Base-by-base conservation (phyloP, 768 basidiomycete species). In the Pisolithus tinctorius region DNA sequence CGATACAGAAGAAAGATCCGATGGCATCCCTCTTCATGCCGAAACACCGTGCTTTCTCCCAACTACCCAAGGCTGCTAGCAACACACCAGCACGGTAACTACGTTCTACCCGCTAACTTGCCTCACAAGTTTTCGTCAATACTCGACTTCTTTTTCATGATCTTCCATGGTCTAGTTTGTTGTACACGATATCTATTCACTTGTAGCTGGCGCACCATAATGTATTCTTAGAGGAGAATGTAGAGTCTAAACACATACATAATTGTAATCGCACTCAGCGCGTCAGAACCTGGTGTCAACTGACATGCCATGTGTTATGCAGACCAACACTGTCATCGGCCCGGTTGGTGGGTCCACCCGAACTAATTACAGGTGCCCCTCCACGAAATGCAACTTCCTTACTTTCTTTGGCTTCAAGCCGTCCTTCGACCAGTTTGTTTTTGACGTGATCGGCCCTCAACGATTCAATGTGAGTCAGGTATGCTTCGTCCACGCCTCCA, bases 361-460 rank as follows among this genome's bases (percentile, higher is more conserved):
- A 64, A 7, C 64, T 63, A 27, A 66, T 59, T 47, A 55, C 52
- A 8, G 54, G 55, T 52, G 61, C 60, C 50, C 52, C 59, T 38
- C 54, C 58, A 41, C 63, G 57, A 30, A 52, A 43, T 14, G 47
- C 56, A 41, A 66, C 68, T 43, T 71, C 74, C n/a, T 65, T 44
- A 25, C 13, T 34, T 13, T 34, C 34, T 34, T 34, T 34, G 34
- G 60, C 60, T 25, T 67, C 69, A 6, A 65, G 39, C 34, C 61
- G 67, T n/a, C 66, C 65, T 25, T 64, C 58, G 27, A 51, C 44
- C 45, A 53, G 60, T 68, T 84, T 84, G 23, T 71, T 69, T 66
- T 92, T 86, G 26, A 79, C 78, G 60, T 89, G 88, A 62, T 98
- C 95, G 36, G 86, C 85, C 17, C 96, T 80, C 50, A 91, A 62